Percentiles rank a stretch among this genome's conserved stretches.
These are phyloP conservation scores for Westerdykella sp. DNA, from an alignment of 2,329 filamentous ascomycete genomes.

Conservation along the genomic window DNA sequence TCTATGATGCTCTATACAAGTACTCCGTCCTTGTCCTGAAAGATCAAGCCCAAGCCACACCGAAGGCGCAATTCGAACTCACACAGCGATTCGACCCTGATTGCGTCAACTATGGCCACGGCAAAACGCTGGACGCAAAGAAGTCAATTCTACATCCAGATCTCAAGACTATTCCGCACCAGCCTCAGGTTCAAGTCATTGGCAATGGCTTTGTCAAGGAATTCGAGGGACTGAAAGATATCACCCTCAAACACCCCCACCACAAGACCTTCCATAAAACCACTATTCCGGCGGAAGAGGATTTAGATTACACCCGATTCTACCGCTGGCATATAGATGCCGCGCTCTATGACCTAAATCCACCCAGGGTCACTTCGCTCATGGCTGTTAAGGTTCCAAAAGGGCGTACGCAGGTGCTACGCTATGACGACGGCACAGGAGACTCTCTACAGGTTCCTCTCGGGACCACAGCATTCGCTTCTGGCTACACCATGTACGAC, in stretches of 20 bases:
- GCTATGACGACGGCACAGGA: too few species aligned
- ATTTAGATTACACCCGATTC: constrained; percentile 45
- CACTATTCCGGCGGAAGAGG: constrained; percentile 55
- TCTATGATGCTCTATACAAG: constrained; percentile 60
- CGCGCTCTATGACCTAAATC: too few species aligned
- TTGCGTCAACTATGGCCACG: constrained; percentile 63
- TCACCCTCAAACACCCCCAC: constrained; percentile 67
- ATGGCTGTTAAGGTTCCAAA: too few species aligned
- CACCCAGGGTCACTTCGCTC: too few species aligned
- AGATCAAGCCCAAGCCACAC: constrained; percentile 56
- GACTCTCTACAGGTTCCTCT: too few species aligned
- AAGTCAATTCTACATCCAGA: constrained; percentile 67
- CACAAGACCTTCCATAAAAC: constrained; percentile 70
- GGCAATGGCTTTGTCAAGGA: constrained; percentile 64
- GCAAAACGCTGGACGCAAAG: constrained; percentile 64
- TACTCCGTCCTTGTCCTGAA: constrained; percentile 68
- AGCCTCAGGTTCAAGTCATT: constrained; percentile 75
- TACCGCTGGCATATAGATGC: too few species aligned
- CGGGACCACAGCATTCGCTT: too few species aligned
- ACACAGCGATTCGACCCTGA: constrained; percentile 67
- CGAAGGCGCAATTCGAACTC: constrained; percentile 66
- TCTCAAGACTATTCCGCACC: constrained; percentile 71
- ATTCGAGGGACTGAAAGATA: constrained; percentile 65
- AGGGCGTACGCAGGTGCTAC: too few species aligned
- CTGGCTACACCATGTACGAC: too few species aligned